These are phyloP conservation scores for Flaveria brownii DNA, from an alignment of 129 eudicot genomes.

Conservation along the genomic window DNA sequence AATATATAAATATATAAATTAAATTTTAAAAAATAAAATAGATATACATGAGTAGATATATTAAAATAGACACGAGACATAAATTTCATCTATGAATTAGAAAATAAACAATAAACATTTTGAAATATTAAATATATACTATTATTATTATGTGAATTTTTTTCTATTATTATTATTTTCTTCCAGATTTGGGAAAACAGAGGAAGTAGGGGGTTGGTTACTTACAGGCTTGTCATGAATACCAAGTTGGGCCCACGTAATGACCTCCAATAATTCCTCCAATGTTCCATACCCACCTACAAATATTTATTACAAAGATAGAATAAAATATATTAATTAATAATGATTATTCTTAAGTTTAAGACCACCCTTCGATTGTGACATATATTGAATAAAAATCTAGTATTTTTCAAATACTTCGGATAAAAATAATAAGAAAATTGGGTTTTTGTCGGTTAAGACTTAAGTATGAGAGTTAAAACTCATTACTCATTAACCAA, in stretches of 20 bases:
- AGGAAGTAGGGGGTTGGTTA: conserved; percentile 24
- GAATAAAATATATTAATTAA: neutral
- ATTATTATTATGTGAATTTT: no score
- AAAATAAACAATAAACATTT: no score
- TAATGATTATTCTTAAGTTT: conserved; percentile 14
- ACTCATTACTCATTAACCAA: no score
- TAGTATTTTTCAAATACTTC: neutral
- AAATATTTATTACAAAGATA: conserved; percentile 13
- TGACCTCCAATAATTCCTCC: conserved; percentile 66
- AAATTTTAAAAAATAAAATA: no score
- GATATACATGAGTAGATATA: no score
- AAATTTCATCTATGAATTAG: no score
- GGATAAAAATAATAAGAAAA: neutral
- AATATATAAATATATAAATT: no score
- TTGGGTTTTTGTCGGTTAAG: neutral
- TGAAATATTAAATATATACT: no score
- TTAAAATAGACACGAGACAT: no score
- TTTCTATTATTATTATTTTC: neutral
- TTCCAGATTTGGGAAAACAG: conserved; percentile 23
- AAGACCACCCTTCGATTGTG: conserved; percentile 19
- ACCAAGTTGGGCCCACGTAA: conserved; percentile 74
- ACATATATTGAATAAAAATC: neutral
- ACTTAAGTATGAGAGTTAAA: neutral
- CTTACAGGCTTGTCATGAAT: conserved; percentile 72
- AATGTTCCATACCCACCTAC: conserved; percentile 70